A percentile compares a stretch with the other conserved stretches of the same genome.
Conservation (phyloP, 257 asterid species). For the Cordia subcordata region DNA sequence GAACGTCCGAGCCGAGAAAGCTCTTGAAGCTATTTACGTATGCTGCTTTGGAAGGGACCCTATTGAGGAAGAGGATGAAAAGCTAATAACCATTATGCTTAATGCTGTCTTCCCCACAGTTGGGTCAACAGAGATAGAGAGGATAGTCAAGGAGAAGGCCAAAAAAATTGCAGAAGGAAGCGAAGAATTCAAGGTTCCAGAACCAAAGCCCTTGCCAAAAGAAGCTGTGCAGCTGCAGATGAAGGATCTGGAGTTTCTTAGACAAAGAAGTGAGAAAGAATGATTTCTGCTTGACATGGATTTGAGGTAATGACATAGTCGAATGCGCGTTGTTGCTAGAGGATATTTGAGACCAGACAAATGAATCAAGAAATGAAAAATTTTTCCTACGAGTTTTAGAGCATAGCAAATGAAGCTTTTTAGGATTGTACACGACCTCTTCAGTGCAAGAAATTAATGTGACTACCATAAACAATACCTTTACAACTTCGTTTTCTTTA, state of each 20-base stretch:
- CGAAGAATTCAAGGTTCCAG: constrained; percentile 53
- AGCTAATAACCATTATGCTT: constrained; percentile 53
- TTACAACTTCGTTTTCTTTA: no score
- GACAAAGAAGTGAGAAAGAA: constrained; percentile 35
- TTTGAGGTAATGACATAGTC: background rate
- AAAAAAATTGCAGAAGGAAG: constrained; percentile 63
- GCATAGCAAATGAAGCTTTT: no score
- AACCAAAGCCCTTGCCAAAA: constrained; percentile 62
- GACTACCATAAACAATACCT: no score
- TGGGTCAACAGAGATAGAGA: constrained; percentile 42
- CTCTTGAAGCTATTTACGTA: constrained; percentile 78
- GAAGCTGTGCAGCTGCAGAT: constrained; percentile 88
- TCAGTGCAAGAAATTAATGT: no score
- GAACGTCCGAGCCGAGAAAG: constrained; percentile 83
- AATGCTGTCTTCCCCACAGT: constrained; percentile 68
- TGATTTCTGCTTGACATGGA: background rate
- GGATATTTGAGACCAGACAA: no score
- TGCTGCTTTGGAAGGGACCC: constrained; percentile 68
- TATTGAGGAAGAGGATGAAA: constrained; percentile 70
- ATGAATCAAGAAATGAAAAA: no score
- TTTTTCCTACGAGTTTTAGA: no score
- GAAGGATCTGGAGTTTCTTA: constrained; percentile 88
- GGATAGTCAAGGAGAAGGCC: constrained; percentile 64
- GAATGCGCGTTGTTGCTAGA: background rate
- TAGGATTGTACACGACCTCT: no score